Evolutionary conservation across 1,284 basidiomycete genomes (phyloP), one percentile per base, ranked within the genome.

Genomic region (Microbotryum scabiosae): DNA sequence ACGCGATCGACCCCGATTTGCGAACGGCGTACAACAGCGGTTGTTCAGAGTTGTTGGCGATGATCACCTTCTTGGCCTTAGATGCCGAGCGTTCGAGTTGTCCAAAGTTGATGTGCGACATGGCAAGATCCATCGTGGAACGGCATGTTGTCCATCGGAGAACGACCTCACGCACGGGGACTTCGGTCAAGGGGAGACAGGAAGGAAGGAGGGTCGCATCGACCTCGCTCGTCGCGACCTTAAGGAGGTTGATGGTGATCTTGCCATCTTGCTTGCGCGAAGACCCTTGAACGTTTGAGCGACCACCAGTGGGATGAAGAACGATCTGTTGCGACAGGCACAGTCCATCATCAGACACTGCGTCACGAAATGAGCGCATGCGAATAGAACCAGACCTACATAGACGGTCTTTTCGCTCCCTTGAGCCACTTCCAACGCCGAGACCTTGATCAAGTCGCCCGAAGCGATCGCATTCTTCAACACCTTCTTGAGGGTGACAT

Each of bases 91-190:
- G 78, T 54, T 80, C 78, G 66, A 78, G 75, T n/a, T 74, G 73
- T 1, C 79, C 79, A 69, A 80, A 79, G 69, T 80, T 79, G 76
- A 80, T 79, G 58, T 76, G 76, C 52, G 75, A 76, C 73, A 79
- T 78, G 49, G 77, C 78, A 18, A 80, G 75, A 65, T 80, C 78
- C 44, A 80, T 69, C 44, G 78, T 72, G 49, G 73, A 76, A 36
- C 77, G 70, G 49, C 78, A 78, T 44, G 76, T 76, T 26, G 73
- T 76, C 59, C 75, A 75, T 32, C 77, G 67, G 54, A 80, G 74
- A 65, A 79, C 76, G 46, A 80, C 69, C 61, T 80, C 79, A n/a
- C 78, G 71, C 9, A 79, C 76, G 4, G 79, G 79, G 51, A 80
- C 68, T 59, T 79, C 77, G 56, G 73, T 73, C 7, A 63, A 12